Percentiles rank a stretch among this genome's conserved stretches.
phyloP scores from a whole-genome alignment of 495 filamentous ascomycete species.

The Neurospora intermedia region DNA sequence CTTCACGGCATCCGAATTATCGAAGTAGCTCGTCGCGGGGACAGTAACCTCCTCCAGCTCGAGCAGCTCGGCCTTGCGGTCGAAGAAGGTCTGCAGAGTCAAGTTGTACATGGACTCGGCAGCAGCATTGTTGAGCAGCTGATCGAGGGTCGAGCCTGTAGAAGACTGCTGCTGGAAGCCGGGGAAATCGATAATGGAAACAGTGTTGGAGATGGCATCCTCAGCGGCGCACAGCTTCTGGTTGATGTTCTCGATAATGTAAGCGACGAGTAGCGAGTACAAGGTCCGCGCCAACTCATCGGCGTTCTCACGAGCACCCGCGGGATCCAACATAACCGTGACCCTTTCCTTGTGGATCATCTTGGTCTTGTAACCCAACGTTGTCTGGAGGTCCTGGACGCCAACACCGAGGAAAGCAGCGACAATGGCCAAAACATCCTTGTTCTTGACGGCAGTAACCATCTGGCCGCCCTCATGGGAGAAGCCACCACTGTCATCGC shows the following conservation, averaged over 20 bases:
- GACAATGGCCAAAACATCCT: slow-evolving; percentile 73
- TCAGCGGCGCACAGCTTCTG: slow-evolving; percentile 80
- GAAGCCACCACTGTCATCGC: slow-evolving; percentile 90
- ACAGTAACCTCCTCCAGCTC: slow-evolving; percentile 88
- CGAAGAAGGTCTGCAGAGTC: slow-evolving; percentile 91
- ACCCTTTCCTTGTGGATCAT: slow-evolving; percentile 90
- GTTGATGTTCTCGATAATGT: slow-evolving; percentile 86
- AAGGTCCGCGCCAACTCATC: slow-evolving; percentile 88
- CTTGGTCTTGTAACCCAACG: slow-evolving; percentile 89
- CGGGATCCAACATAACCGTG: slow-evolving; percentile 92
- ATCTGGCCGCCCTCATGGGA: slow-evolving; percentile 87
- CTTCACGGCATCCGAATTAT: slow-evolving; percentile 88
- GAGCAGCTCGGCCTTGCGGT: slow-evolving; percentile 78
- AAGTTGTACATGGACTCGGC: slow-evolving; percentile 87
- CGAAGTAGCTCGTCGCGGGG: slow-evolving; percentile 87
- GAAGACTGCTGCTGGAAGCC: slow-evolving; percentile 77
- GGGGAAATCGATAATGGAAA: slow-evolving; percentile 93
- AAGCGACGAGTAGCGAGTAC: slow-evolving; percentile 92
- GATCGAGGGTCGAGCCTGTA: slow-evolving; percentile 79
- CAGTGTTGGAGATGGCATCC: slow-evolving; percentile 80
- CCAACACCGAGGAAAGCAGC: slow-evolving; percentile 86
- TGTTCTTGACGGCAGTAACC: slow-evolving; percentile 81
- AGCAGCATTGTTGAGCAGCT: slow-evolving; percentile 89
- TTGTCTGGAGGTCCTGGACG: slow-evolving; percentile 69
- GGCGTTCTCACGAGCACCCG: slow-evolving; percentile 78